These are phyloP conservation scores for Murraya koenigii DNA, from an alignment of 345 rosid species.

Conservation along the genomic window DNA sequence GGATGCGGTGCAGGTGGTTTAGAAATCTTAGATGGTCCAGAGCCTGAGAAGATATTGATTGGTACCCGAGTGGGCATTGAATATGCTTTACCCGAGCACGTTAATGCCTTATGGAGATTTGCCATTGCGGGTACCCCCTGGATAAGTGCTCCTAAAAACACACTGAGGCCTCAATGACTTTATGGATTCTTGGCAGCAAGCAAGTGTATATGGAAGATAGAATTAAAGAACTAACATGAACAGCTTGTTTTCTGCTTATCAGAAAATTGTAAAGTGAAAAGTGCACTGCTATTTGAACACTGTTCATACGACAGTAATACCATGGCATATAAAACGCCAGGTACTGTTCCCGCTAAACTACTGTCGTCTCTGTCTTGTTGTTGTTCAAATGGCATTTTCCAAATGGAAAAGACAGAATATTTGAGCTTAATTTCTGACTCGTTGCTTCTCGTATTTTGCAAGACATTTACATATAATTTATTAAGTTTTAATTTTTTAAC, in stretches of 20 bases:
- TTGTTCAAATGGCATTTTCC: no score
- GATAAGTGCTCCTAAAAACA: constrained; percentile 94
- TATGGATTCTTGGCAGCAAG: background rate
- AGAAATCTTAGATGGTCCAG: constrained; percentile 81
- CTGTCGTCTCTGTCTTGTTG: no score
- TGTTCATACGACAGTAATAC: no score
- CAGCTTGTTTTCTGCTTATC: background rate
- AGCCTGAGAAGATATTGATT: constrained; percentile 59
- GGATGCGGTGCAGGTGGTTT: constrained; percentile 58
- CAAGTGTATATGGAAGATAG: background rate
- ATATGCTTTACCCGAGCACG: constrained; percentile 79
- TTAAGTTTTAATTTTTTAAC: no score
- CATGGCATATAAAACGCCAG: no score
- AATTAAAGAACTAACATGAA: background rate
- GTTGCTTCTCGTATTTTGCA: background rate
- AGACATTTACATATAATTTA: no score
- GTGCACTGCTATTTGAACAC: no score
- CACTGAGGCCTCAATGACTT: constrained; percentile 41
- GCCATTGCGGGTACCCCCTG: constrained; percentile 79
- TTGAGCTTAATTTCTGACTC: background rate
- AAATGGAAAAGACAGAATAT: no score
- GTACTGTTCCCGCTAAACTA: no score
- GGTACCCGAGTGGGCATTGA: constrained; percentile 96
- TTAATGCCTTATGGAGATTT: constrained; percentile 84
- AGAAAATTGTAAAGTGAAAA: background rate